phyloP scores from a whole-genome alignment of 2,329 filamentous ascomycete species.

The Fusarium palustre region DNA sequence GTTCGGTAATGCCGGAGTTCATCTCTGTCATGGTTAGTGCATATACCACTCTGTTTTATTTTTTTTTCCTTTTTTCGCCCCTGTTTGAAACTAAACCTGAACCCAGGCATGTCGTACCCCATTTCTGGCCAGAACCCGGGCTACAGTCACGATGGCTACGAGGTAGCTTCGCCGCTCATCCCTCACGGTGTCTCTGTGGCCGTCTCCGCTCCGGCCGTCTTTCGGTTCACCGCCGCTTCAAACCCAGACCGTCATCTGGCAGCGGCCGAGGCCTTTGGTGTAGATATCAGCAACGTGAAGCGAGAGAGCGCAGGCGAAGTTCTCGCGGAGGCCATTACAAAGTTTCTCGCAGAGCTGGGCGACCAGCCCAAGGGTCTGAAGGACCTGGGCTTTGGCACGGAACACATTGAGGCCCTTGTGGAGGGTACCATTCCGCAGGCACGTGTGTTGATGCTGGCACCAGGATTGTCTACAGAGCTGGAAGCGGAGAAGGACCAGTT shows the following conservation, averaged over 20 bases:
- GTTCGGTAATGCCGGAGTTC: conserved; percentile 97
- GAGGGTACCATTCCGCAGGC: conserved; percentile 95
- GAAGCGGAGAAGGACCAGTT: conserved; percentile 79
- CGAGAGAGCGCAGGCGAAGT: conserved; percentile 90
- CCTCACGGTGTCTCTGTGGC: conserved; percentile 96
- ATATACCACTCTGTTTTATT: neutral
- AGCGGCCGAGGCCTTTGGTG: conserved; percentile 90
- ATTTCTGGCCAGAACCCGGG: conserved; percentile 94
- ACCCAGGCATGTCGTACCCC: conserved; percentile 89
- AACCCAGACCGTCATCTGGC: conserved; percentile 93
- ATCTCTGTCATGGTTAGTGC: conserved; percentile 72
- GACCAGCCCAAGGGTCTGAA: conserved; percentile 91
- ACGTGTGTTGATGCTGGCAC: conserved; percentile 90
- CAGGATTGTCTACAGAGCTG: conserved; percentile 78
- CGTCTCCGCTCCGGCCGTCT: conserved; percentile 92
- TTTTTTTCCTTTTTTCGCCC: neutral
- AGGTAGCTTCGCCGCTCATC: conserved; percentile 81
- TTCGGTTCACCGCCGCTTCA: conserved; percentile 89
- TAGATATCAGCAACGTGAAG: conserved; percentile 89
- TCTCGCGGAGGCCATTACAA: conserved; percentile 81
- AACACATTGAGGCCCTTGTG: conserved; percentile 84
- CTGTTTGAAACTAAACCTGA: conserved; percentile 24
- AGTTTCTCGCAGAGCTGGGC: conserved; percentile 85
- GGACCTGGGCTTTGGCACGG: conserved; percentile 80
- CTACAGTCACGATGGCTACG: conserved; percentile 90